phyloP scores from a whole-genome alignment of 169 alveolate genomes.

The Plasmodium relictum region DNA sequence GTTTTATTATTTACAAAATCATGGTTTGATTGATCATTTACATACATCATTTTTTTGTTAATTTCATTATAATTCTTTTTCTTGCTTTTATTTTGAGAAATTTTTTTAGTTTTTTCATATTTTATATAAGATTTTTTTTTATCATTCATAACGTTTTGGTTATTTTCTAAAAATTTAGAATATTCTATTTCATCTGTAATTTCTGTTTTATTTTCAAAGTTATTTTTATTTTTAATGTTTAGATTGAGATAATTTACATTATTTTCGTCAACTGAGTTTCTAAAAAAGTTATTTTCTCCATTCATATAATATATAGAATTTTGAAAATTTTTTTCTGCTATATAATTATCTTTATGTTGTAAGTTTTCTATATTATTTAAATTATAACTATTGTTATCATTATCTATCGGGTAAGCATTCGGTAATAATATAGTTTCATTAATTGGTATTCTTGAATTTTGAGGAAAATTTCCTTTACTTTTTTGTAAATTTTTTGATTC shows the following conservation, averaged over 20 bases:
- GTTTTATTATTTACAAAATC: not conserved
- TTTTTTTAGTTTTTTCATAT: constrained; percentile 14
- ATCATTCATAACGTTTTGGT: not conserved
- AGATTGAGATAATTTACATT: not conserved
- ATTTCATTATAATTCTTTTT: not conserved
- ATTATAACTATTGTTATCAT: not conserved
- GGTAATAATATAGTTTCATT: constrained; percentile 2
- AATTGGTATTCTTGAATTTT: not conserved
- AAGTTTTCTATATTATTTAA: constrained; percentile 26
- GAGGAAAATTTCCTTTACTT: not conserved
- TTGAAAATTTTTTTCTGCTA: constrained; percentile 5
- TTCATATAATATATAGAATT: not conserved
- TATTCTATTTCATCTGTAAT: not conserved
- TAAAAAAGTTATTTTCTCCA: not conserved
- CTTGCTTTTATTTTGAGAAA: not conserved
- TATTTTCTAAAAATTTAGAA: not conserved
- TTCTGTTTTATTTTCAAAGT: not conserved
- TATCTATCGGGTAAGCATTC: not conserved
- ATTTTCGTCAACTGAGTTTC: not conserved
- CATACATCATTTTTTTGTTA: not conserved
- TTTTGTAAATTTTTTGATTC: constrained; percentile 7
- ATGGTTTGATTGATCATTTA: not conserved
- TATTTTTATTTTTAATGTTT: not conserved
- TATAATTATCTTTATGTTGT: not conserved
- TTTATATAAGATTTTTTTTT: constrained; percentile 23